A percentile compares a stretch with the other conserved stretches of the same genome.
These are phyloP conservation scores for Solanum pennellii DNA, from an alignment of 257 asterid species.

Conservation along the genomic window DNA sequence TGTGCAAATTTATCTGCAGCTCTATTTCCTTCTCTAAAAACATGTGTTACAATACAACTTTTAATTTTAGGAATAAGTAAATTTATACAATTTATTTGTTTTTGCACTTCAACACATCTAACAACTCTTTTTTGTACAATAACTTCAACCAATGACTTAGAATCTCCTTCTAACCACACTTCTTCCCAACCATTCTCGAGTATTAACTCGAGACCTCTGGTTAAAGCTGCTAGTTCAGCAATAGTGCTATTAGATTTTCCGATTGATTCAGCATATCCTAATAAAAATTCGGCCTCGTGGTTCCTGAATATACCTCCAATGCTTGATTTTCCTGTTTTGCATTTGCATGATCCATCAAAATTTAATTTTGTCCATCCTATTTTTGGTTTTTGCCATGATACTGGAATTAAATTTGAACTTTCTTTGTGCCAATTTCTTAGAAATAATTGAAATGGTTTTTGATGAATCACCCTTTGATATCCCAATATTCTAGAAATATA, in stretches of 20 bases:
- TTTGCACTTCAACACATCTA: conserved; percentile 30
- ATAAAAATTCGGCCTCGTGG: conserved; percentile 52
- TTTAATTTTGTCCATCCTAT: conserved; percentile 63
- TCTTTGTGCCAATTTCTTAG: conserved; percentile 35
- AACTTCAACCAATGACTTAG: conserved; percentile 42
- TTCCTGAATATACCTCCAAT: conserved; percentile 63
- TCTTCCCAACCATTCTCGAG: conserved; percentile 55
- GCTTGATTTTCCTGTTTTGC: conserved; percentile 51
- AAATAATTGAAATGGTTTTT: conserved; percentile 15
- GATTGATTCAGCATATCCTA: conserved; percentile 61
- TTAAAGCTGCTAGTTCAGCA: conserved; percentile 57
- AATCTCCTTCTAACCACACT: conserved; percentile 74
- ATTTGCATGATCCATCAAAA: conserved; percentile 75
- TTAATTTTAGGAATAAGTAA: conserved; percentile 33
- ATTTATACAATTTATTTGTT: conserved; percentile 28
- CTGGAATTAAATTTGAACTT: conserved; percentile 14
- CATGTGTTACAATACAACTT: conserved; percentile 39
- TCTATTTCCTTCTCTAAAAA: conserved; percentile 57
- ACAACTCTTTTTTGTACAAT: conserved; percentile 22
- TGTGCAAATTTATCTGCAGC: conserved; percentile 72
- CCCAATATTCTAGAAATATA: conserved; percentile 18
- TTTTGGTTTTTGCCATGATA: conserved; percentile 50
- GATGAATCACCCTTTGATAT: not conserved
- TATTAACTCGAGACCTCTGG: conserved; percentile 56
- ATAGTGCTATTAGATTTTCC: conserved; percentile 47